Percentiles rank a stretch among this genome's conserved stretches.
These are phyloP conservation scores for Lanzia echinophila DNA, from an alignment of 2,329 filamentous ascomycete species.

Conservation along the genomic window DNA sequence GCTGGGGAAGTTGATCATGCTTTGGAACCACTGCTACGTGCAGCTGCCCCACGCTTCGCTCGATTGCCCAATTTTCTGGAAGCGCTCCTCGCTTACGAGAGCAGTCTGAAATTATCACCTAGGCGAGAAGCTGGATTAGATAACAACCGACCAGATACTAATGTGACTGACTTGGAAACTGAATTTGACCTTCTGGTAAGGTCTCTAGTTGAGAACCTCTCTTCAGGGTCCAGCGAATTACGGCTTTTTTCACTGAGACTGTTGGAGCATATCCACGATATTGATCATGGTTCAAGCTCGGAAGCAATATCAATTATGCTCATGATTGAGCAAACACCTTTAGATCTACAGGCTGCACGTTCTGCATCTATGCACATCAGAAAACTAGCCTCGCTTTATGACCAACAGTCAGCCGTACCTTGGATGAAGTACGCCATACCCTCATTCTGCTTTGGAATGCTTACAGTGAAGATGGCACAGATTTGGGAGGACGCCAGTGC, in stretches of 20 bases:
- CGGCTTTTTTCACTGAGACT: constrained; percentile 68
- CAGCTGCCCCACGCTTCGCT: constrained; percentile 59
- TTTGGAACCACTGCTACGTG: constrained; percentile 59
- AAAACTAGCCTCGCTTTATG: constrained; percentile 49
- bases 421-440: constrained; percentile 70
- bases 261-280: constrained; percentile 52
- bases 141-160: constrained; percentile 5
- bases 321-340: constrained; percentile 69
- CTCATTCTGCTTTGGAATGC: constrained; percentile 78
- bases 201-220: constrained; percentile 66
- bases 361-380: constrained; percentile 80
- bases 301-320: constrained; percentile 59
- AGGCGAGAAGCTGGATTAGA: constrained; percentile 2
- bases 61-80: constrained; percentile 60
- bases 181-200: constrained; percentile 56
- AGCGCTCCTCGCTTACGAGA: constrained; percentile 52
- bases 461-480: constrained; percentile 78
- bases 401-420: constrained; percentile 54
- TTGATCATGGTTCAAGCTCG: constrained; percentile 41
- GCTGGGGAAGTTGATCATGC: constrained; percentile 51
- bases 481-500: constrained; percentile 80
- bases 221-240: constrained; percentile 66
- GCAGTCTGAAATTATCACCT: constrained; percentile 20
- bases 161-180: constrained; percentile 34
- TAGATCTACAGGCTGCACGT: constrained; percentile 70